These are phyloP conservation scores for Aspergillus homomorphus DNA, from an alignment of 495 filamentous ascomycete genomes.

Conservation along the genomic window DNA sequence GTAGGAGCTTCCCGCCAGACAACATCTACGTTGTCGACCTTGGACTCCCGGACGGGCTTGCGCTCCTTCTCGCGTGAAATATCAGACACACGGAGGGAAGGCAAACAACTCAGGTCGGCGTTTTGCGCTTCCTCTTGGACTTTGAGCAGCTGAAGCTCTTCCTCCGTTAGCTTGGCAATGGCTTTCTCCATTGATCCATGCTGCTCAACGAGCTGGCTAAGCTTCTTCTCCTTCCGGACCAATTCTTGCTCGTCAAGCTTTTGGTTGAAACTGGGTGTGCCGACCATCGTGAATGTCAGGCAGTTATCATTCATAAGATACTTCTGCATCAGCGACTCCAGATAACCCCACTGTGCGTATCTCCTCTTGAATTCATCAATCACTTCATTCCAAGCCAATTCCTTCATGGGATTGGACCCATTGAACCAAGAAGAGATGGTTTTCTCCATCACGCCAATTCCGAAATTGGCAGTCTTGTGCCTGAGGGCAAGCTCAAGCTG, in stretches of 20 bases:
- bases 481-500: conserved; percentile 86
- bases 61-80: conserved; percentile 76
- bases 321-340: conserved; percentile 82
- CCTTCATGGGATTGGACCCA: conserved; percentile 85
- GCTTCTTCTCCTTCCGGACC: conserved; percentile 63
- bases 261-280: conserved; percentile 66
- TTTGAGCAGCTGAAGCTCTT: conserved; percentile 75
- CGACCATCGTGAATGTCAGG: conserved; percentile 92
- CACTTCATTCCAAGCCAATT: conserved; percentile 85
- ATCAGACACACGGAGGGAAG: conserved; percentile 81
- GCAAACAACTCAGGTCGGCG: conserved; percentile 81
- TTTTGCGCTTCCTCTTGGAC: conserved; percentile 79
- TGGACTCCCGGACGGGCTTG: conserved; percentile 64
- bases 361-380: conserved; percentile 73
- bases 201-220: conserved; percentile 61
- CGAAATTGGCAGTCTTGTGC: conserved; percentile 93
- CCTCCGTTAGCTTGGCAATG: conserved; percentile 61
- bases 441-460: conserved; percentile 83
- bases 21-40: conserved; percentile 63
- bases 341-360: conserved; percentile 68
- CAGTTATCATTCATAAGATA: conserved; percentile 84
- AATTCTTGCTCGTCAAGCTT: conserved; percentile 78
- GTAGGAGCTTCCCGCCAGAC: conserved; percentile 92
- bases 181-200: conserved; percentile 71
- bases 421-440: conserved; percentile 92